Percentiles rank a stretch among this genome's conserved stretches.
phyloP scores from a whole-genome alignment of 345 rosid species.

The Eucalyptus shirleyi region DNA sequence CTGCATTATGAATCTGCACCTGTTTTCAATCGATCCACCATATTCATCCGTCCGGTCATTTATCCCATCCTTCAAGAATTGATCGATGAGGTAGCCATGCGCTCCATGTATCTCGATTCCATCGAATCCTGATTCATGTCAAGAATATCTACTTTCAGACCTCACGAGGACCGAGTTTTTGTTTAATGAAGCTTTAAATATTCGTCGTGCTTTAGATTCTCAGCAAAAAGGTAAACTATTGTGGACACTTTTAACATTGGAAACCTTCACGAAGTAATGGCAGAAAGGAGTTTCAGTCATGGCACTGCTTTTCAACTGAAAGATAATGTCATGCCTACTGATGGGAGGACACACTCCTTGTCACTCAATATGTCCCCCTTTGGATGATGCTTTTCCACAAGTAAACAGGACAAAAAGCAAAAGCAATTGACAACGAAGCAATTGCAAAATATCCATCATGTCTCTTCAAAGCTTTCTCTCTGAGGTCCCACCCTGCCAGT shows the following conservation, averaged over 20 bases:
- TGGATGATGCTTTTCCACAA: neutral
- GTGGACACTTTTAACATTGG: neutral
- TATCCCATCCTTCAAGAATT: slow-evolving; percentile 3
- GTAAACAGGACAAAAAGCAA: neutral
- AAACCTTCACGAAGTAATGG: neutral
- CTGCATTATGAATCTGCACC: neutral
- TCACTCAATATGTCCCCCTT: neutral
- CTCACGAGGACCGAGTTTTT: neutral
- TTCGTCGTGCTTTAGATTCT: neutral
- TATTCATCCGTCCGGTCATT: neutral
- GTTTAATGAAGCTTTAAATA: neutral
- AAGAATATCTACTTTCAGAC: neutral
- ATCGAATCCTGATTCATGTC: neutral
- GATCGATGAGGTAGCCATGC: slow-evolving; percentile 9
- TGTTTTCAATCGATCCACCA: neutral
- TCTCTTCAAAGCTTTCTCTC: neutral
- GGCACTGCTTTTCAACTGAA: neutral
- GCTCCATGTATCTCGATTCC: slow-evolving; percentile 6
- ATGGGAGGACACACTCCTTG: neutral
- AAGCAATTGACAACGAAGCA: neutral
- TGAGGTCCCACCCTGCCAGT: neutral
- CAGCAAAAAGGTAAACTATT: neutral
- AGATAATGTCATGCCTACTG: neutral
- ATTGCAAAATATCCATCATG: neutral
- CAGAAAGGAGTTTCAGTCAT: neutral